These are phyloP conservation scores for Penicillium sclerotiorum DNA, from an alignment of 2,329 filamentous ascomycete genomes.

Conservation along the genomic window DNA sequence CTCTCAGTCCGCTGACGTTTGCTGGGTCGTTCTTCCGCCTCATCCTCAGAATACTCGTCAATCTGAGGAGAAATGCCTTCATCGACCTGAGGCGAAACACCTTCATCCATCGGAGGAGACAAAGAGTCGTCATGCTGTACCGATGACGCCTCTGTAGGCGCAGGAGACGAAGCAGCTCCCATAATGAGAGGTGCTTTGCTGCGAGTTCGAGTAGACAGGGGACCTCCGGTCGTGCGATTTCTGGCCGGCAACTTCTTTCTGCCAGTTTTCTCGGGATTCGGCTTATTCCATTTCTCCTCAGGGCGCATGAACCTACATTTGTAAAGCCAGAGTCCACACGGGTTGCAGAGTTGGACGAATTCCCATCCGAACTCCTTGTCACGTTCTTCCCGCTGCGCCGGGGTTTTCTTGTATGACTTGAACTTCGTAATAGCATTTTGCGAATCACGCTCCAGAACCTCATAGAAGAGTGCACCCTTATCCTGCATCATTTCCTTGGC, in stretches of 20 bases:
- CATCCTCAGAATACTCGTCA: constrained; percentile 39
- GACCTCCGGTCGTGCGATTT: constrained; percentile 36
- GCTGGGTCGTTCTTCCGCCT: constrained; percentile 30
- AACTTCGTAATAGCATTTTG: constrained; percentile 67
- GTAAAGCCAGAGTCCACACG: constrained; percentile 91
- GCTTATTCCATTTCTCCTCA: constrained; percentile 75
- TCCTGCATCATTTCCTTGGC: constrained; percentile 73
- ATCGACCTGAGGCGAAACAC: constrained; percentile 35
- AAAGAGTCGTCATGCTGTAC: no score
- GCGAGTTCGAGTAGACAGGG: constrained; percentile 37
- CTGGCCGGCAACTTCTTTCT: constrained; percentile 42
- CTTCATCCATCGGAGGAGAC: no score
- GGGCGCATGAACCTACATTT: constrained; percentile 87
- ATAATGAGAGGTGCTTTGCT: constrained; percentile 31
- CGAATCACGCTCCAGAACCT: constrained; percentile 64
- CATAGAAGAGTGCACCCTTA: constrained; percentile 73
- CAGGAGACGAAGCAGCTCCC: constrained; percentile 43
- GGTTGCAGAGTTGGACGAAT: constrained; percentile 97
- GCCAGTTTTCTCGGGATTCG: constrained; percentile 34
- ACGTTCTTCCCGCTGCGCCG: constrained; percentile 67
- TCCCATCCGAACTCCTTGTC: constrained; percentile 66
- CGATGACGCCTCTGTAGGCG: constrained; percentile 40
- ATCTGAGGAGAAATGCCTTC: constrained; percentile 37
- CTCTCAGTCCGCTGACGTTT: constrained; percentile 52
- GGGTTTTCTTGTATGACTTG: constrained; percentile 72